Percentiles rank a stretch among this genome's conserved stretches.
These are phyloP conservation scores for Tilletia walkeri DNA, from an alignment of 1,284 basidiomycete genomes.

Conservation along the genomic window DNA sequence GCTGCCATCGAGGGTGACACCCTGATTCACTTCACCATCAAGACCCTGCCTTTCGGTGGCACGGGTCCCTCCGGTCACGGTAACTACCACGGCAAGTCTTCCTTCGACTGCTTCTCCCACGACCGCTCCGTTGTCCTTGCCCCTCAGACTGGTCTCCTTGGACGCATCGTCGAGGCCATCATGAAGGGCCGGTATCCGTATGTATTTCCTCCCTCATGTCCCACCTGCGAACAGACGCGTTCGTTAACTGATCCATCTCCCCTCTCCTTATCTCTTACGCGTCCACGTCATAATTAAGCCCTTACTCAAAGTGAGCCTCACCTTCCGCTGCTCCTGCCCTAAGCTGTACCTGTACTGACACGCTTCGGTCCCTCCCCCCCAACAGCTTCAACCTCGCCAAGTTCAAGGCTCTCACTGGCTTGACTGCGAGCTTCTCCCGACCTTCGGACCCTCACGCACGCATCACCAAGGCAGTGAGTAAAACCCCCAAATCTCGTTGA, in stretches of 20 bases:
- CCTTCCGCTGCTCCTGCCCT: neutral
- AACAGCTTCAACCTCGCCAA: slow-evolving; percentile 36
- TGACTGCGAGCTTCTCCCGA: slow-evolving; percentile 33
- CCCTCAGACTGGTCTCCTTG: slow-evolving; percentile 56
- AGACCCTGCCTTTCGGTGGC: slow-evolving; percentile 63
- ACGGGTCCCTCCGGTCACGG: slow-evolving; percentile 60
- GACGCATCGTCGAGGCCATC: slow-evolving; percentile 51
- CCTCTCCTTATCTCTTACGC: neutral
- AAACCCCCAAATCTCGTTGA: neutral
- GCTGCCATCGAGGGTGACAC: slow-evolving; percentile 38
- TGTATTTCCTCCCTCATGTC: slow-evolving; percentile 37
- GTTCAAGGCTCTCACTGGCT: slow-evolving; percentile 33
- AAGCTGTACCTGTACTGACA: neutral
- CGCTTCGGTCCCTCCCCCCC: neutral
- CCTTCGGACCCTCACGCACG: slow-evolving; percentile 45
- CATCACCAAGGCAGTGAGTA: slow-evolving; percentile 21
- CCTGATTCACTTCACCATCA: slow-evolving; percentile 60
- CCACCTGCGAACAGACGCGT: neutral
- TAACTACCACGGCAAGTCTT: slow-evolving; percentile 59
- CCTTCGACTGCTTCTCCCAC: slow-evolving; percentile 62
- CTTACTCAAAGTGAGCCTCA: slow-evolving; percentile 15
- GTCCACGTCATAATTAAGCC: neutral
- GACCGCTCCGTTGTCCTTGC: slow-evolving; percentile 58
- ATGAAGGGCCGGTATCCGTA: slow-evolving; percentile 56
- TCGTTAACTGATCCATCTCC: too few relatives aligned